Base-by-base conservation (phyloP, 805 yeast species). In the Teunomyces barrocoloradensis region DNA sequence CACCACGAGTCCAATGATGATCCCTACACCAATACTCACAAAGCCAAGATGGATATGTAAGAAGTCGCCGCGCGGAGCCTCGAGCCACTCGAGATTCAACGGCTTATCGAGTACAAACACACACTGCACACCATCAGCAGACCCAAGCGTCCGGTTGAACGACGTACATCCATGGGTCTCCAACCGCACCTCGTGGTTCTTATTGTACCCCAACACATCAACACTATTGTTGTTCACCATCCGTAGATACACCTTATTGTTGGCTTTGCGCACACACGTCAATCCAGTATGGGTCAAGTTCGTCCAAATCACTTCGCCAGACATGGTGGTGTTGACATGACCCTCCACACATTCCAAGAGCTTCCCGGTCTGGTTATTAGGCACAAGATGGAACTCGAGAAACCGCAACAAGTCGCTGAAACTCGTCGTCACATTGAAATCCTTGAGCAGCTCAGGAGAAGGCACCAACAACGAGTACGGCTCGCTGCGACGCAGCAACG, bases 401-500 rank as follows among this genome's bases (percentile, higher is more conserved):
- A 90, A 78, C 11, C 79, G 75, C 36, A 72, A 71, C 28, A 89
- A 62, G 13, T 73, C 69, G 1, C 66, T 61, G 39, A 70, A 69
- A 27, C 65, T 66, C 4, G 67, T 56, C 23, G 80, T 75, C 45
- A 78, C 74, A 53, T 80, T 84, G 30, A 74, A 80, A 50, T 73
- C 66, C 7, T 60, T 54, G 49, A 89, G 61, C 0, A 89, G 80
- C 13, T 75, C 74, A 2, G 79, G 66, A 0, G 84, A 75, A 0
- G 98, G 97, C 0, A 89, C 77, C 21, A 91, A 64, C n/a, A 90
- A 62, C 0, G 97, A 87, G 46, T 57, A 71, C 3, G 60, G 72
- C 6, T 51, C 40, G 75, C 42, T 71, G 64, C 23, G 61, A 6
- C 47, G 44, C 5, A 32, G 43, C 4, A 87, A 59, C 0, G 79